These are phyloP conservation scores for Haplographium delicatum DNA, from an alignment of 495 filamentous ascomycete species.

Conservation along the genomic window DNA sequence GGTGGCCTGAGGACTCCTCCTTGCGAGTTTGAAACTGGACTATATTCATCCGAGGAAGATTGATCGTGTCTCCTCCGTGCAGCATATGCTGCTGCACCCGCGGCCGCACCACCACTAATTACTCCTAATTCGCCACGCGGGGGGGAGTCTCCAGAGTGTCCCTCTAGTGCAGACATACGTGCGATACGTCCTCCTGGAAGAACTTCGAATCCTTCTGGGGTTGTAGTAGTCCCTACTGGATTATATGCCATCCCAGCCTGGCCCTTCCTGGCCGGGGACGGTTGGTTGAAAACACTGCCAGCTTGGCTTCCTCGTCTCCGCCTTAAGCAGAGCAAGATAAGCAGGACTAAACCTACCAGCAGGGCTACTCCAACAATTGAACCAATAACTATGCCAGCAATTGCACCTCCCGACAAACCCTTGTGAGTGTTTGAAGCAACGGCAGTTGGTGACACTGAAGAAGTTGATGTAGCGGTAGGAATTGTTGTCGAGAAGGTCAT, in stretches of 20 bases:
- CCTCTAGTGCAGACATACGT: conserved; percentile 92
- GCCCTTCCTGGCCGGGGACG: conserved; percentile 63
- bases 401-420: conserved; percentile 68
- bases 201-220: conserved; percentile 61
- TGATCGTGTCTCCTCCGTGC: conserved; percentile 50
- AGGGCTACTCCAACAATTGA: conserved; percentile 67
- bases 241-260: conserved; percentile 32
- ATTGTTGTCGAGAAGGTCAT: conserved; percentile 58
- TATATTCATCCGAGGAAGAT: conserved; percentile 79
- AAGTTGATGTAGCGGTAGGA: conserved; percentile 36
- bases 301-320: conserved; percentile 54
- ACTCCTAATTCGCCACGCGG: conserved; percentile 35
- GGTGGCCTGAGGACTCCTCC: conserved; percentile 51
- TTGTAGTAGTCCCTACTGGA: conserved; percentile 22
- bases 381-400: conserved; percentile 88
- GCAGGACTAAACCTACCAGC: conserved; percentile 54
- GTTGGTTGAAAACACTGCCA: conserved; percentile 76
- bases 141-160: conserved; percentile 54
- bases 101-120: conserved; percentile 32
- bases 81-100: conserved; percentile 38
- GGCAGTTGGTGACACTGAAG: conserved; percentile 25
- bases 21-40: conserved; percentile 64
- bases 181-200: conserved; percentile 86
- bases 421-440: conserved; percentile 5
- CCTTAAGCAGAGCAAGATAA: conserved; percentile 54